Conservation (phyloP, 1,284 basidiomycete species). For the Rhodotorula sp. region DNA sequence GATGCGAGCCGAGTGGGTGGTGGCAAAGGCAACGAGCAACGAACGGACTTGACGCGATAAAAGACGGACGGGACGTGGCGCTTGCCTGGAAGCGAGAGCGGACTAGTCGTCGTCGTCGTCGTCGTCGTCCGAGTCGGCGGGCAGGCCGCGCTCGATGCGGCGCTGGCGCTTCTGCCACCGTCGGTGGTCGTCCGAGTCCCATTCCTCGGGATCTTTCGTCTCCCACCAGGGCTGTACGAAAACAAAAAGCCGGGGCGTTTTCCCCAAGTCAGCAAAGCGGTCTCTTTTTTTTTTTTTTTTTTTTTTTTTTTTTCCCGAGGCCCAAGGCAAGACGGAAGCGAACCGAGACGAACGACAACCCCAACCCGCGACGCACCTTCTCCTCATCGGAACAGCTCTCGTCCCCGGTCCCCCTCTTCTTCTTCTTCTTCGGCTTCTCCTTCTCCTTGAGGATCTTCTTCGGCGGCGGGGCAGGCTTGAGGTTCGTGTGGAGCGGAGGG, state of each 20-base stretch:
- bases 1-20: background rate
- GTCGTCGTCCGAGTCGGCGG: slow-evolving; percentile 15
- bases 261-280: too few species aligned
- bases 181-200: slow-evolving; percentile 24
- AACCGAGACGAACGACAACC: too few species aligned
- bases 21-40: too few species aligned
- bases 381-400: slow-evolving; percentile 36
- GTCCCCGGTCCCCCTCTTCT: slow-evolving; percentile 36
- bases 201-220: slow-evolving; percentile 29
- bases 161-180: slow-evolving; percentile 19
- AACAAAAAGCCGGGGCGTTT: too few species aligned
- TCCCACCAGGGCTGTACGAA: slow-evolving; percentile 31
- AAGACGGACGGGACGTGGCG: too few species aligned
- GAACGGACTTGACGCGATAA: too few species aligned
- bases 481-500: slow-evolving; percentile 31
- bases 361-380: slow-evolving; percentile 27
- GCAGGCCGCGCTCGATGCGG: slow-evolving; percentile 23
- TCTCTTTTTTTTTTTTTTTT: too few species aligned
- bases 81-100: too few species aligned
- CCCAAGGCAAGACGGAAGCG: too few species aligned
- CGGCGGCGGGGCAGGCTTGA: slow-evolving; percentile 30
- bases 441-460: slow-evolving; percentile 21
- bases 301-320: too few species aligned
- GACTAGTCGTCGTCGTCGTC: too few species aligned
- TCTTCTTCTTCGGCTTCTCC: slow-evolving; percentile 30